phyloP scores from a whole-genome alignment of 2,329 filamentous ascomycete genomes.

The Paraphoma chrysanthemicola region DNA sequence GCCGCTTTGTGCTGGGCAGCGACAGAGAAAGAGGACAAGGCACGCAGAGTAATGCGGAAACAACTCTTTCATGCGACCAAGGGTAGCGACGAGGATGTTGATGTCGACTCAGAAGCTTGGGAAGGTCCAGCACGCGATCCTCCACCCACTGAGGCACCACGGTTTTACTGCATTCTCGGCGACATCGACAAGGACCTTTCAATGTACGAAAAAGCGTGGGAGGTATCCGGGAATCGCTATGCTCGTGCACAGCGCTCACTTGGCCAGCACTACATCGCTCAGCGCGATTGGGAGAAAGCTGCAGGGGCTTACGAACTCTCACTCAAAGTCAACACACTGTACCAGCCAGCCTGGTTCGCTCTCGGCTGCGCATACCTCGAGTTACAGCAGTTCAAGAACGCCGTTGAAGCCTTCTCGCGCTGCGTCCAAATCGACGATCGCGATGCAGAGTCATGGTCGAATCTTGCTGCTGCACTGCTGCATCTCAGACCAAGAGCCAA shows the following conservation, averaged over 20 bases:
- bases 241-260: conserved; percentile 87
- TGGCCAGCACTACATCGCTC: conserved; percentile 75
- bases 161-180: conserved; percentile 91
- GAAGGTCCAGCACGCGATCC: conserved; percentile 74
- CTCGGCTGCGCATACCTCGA: conserved; percentile 88
- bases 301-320: conserved; percentile 80
- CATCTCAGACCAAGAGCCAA: conserved; percentile 63
- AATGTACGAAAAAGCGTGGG: conserved; percentile 88
- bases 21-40: conserved; percentile 83
- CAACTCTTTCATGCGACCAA: conserved; percentile 75
- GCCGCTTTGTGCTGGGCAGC: conserved; percentile 87
- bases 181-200: conserved; percentile 79
- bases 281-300: conserved; percentile 72
- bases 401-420: conserved; percentile 82
- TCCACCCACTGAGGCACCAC: conserved; percentile 80
- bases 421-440: conserved; percentile 85
- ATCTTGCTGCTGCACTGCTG: conserved; percentile 84
- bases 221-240: conserved; percentile 79
- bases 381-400: conserved; percentile 76
- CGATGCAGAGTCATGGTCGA: conserved; percentile 93
- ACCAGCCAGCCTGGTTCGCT: conserved; percentile 85
- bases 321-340: conserved; percentile 79
- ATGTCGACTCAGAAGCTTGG: conserved; percentile 60
- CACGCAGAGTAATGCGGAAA: conserved; percentile 75
- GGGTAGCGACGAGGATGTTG: conserved; percentile 46